Conservation (phyloP, 1,139 yeast species). For the Wickerhamiella pararugosa region DNA sequence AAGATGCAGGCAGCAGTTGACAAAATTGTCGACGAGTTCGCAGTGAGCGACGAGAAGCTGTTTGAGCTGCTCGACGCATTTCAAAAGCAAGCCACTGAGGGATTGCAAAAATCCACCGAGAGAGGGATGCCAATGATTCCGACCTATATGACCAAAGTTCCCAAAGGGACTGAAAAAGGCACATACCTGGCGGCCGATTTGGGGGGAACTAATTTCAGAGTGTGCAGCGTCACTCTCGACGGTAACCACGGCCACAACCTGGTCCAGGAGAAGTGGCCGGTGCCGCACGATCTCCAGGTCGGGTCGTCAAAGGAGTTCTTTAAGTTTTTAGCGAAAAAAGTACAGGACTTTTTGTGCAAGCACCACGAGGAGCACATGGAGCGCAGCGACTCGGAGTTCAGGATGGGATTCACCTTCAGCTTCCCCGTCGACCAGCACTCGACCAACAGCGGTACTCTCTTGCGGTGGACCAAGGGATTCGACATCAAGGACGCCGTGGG, state of each 20-base stretch:
- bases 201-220: slow-evolving; percentile 84
- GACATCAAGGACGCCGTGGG: slow-evolving; percentile 74
- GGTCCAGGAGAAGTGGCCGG: slow-evolving; percentile 55
- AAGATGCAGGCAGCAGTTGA: slow-evolving; percentile 12
- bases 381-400: slow-evolving; percentile 19
- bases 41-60: slow-evolving; percentile 37
- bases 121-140: slow-evolving; percentile 77
- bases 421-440: slow-evolving; percentile 85
- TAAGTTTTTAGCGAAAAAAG: slow-evolving; percentile 54
- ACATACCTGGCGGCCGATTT: slow-evolving; percentile 66
- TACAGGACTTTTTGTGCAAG: slow-evolving; percentile 43
- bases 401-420: slow-evolving; percentile 82
- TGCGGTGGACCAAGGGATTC: slow-evolving; percentile 94
- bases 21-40: slow-evolving; percentile 40
- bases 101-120: slow-evolving; percentile 33
- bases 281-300: slow-evolving; percentile 62
- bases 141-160: slow-evolving; percentile 63
- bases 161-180: slow-evolving; percentile 71
- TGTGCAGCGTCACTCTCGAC: slow-evolving; percentile 62
- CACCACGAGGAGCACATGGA: slow-evolving; percentile 40
- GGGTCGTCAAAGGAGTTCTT: slow-evolving; percentile 44
- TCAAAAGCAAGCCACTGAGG: slow-evolving; percentile 44
- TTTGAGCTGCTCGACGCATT: slow-evolving; percentile 49
- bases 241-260: slow-evolving; percentile 70
- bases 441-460: slow-evolving; percentile 56